Evolutionary conservation across 208 protist genomes (phyloP), one percentile per base, ranked within the genome.

Genomic region (Leishmania lainsoni): DNA sequence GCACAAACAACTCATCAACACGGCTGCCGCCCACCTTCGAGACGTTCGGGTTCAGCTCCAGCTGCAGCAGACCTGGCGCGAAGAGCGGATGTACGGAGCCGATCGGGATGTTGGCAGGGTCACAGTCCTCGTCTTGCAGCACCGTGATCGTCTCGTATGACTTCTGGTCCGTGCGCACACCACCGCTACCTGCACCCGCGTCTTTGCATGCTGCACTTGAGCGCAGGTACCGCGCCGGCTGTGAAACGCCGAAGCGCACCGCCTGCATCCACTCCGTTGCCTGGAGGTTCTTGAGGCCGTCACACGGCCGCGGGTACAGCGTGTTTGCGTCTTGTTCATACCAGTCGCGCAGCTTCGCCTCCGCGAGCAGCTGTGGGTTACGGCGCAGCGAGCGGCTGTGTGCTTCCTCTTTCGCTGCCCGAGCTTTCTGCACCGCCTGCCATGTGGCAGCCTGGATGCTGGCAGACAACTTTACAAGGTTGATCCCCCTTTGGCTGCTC

Each of bases 211-310:
- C 42, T 26, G 39, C 69, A 29, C 9, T 20, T 32, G 51, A 5
- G n/a, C 59, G 14, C 2, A 83, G 74, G 39, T 78, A 81, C 17
- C 80, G 81, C 17, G 35, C 70, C 14, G 83, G 80, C 80, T 88
- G 79, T 22, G 81, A 68, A 39, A 90, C 84, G 59, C 91, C 92
- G 79, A 91, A 94, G 49, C 90, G 90, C 69, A 95, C 89, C 9
- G 87, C 88, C 83, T 94, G 90, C 92, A 97, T 94, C 90, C 92
- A 95, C 79, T 89, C 86, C 54, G 94, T 96, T 6, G 88, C 91
- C 29, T 80, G 52, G 54, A 96, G 87, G 39, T 89, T 69, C 74
- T 86, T 90, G 8, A 96, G 79, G 14, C 86, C 92, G 54, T 95
- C 85, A 42, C 82, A 91, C 0, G 90, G 85, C 1, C 86, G 83